Evolutionary conservation across 768 basidiomycete genomes (phyloP).

Genomic region (Phanerochaete sordida): DNA sequence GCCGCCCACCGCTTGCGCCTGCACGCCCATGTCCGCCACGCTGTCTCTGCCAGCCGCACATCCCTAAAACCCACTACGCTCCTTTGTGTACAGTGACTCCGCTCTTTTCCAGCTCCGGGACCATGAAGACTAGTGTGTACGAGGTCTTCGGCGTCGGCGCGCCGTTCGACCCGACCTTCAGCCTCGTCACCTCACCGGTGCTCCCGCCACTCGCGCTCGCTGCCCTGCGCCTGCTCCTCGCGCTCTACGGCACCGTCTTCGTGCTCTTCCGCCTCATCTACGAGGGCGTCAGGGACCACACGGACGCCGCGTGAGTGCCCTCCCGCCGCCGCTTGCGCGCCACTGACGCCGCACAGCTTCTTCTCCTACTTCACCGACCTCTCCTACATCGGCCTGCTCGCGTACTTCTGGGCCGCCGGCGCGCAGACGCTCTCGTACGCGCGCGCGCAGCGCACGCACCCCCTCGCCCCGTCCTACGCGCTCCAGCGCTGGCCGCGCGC

Average conservation of each 20-base stretch:
- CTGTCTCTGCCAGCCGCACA: too few relatives aligned
- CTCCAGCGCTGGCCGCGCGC: slow-evolving; percentile 56
- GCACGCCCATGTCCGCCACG: too few relatives aligned
- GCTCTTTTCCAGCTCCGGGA: slow-evolving; percentile 12
- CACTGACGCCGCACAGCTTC: slow-evolving; percentile 34
- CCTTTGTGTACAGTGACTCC: too few relatives aligned
- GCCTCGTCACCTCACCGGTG: slow-evolving; percentile 47
- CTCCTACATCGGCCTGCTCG: slow-evolving; percentile 55
- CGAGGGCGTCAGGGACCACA: slow-evolving; percentile 25
- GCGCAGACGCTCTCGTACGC: slow-evolving; percentile 50
- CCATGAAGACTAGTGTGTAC: slow-evolving; percentile 9
- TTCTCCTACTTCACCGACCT: slow-evolving; percentile 66
- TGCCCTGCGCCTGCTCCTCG: slow-evolving; percentile 42
- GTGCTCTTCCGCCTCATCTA: slow-evolving; percentile 37
- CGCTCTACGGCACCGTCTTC: slow-evolving; percentile 45
- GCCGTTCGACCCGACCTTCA: slow-evolving; percentile 38
- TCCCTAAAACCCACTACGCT: too few relatives aligned
- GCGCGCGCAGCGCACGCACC: slow-evolving; percentile 3
- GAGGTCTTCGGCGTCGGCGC: slow-evolving; percentile 29
- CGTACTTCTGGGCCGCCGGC: slow-evolving; percentile 60
- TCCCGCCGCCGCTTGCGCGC: neutral
- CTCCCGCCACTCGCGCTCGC: slow-evolving; percentile 44
- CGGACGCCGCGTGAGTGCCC: slow-evolving; percentile 31
- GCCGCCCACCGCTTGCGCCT: too few relatives aligned
- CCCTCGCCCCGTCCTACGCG: slow-evolving; percentile 36